Evolutionary conservation across 345 rosid species (phyloP).

Genomic region (Gossypium stocksii): DNA sequence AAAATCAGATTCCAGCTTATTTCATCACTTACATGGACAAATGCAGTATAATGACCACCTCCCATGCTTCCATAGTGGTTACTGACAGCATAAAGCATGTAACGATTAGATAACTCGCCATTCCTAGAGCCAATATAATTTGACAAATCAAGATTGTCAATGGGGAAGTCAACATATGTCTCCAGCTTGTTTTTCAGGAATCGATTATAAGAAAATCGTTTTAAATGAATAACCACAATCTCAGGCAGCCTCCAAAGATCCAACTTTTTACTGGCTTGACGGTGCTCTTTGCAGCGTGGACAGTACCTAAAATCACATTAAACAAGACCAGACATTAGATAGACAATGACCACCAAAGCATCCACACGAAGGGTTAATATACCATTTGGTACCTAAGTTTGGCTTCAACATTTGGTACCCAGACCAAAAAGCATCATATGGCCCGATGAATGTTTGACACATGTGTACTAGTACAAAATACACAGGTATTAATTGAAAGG

Average conservation of each 20-base stretch:
- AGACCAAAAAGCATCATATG: no score
- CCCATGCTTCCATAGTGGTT: conserved; percentile 9
- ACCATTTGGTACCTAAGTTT: no score
- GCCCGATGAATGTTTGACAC: no score
- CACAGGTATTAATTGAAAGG: no score
- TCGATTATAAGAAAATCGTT: conserved; percentile 78
- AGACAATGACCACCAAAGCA: background rate
- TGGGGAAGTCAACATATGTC: conserved; percentile 86
- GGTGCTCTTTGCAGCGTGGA: conserved; percentile 83
- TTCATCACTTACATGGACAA: conserved; percentile 77
- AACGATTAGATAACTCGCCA: conserved; percentile 47
- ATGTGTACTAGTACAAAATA: no score
- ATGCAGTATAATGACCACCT: conserved; percentile 29
- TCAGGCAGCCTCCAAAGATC: conserved; percentile 81
- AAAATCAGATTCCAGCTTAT: background rate
- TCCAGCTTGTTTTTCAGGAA: conserved; percentile 88
- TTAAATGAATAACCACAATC: conserved; percentile 8
- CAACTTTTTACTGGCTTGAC: conserved; percentile 88
- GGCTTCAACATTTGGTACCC: no score
- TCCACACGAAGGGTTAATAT: background rate
- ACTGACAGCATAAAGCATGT: conserved; percentile 34
- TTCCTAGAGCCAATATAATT: conserved; percentile 55
- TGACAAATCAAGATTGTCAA: conserved; percentile 85
- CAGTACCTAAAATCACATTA: conserved; percentile 61
- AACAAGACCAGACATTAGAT: conserved; percentile 15